Evolutionary conservation across 2,329 filamentous ascomycete genomes (phyloP), one percentile per base, ranked within the genome.

Genomic region (Mycocentrospora acerina): DNA sequence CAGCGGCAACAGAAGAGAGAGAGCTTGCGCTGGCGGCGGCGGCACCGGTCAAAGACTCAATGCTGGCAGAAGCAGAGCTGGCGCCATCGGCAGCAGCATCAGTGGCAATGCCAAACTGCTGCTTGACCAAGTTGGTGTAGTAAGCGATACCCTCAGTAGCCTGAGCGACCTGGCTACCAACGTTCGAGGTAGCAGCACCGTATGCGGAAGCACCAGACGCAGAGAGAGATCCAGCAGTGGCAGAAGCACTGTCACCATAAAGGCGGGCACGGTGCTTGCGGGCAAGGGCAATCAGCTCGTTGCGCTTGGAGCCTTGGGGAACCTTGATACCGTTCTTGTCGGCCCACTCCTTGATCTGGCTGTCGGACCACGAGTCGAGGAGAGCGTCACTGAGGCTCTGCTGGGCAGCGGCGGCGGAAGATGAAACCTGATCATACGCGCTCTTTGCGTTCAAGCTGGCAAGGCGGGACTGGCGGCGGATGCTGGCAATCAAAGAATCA

Each of bases 291-390:
- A 94, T 76, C 17, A 97, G 79, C 69, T 98, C 91, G 59, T 96
- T 94, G 54, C 81, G 75, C 75, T 86, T 90, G 61, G 88, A 94
- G 32, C 91, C 93, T 64, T 97, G 91, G 8, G 93, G 93, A 34
- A 96, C 88, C 74, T 78, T 78, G 62, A 98, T 86, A 41, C 82
- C 82, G 57, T 97, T 93, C 77, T 90, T 88, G 73, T 97, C 91
- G 38, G 83, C 83, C 74, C 93, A 97, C 48, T 88, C 85, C 78
- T 97, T 97, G 65, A 98, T 78, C 67, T 95, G 76, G 58, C 79
- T 84, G 61, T 96, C 90, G 59, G 86, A 84, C 93, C 93, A 98
- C 4, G 87, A 83, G 55, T 95, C 84, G 60, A 97, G 86, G 36
- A 96, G 75, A 57, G 85, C 83, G 57, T 97, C 88, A 47, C 85